Base-by-base conservation (phyloP, 169 alveolate species). In the Plasmodium knowlesi region DNA sequence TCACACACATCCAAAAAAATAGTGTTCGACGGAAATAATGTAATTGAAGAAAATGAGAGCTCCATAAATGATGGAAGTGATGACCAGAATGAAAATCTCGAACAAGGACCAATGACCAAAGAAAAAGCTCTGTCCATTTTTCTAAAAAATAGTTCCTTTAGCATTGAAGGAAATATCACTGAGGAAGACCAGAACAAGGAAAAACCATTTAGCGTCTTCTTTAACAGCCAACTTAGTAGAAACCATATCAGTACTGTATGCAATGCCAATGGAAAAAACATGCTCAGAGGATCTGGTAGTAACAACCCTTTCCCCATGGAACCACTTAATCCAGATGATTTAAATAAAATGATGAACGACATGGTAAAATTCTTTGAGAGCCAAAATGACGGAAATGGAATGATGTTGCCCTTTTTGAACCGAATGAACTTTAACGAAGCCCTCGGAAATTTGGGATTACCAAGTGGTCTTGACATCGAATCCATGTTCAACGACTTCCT, bases 281-380 rank as follows among this genome's bases (percentile, higher is more conserved):
- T 12, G 5, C 71, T 82, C 0, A 54, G 90, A 82, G 2, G 2
- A 14, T 32, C 32, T 34, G 34, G 5, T 3, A 39, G 76, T 22
- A 28, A 28, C 0, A 67, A 3, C 28, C 76, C 76, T 9, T 2
- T 67, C n/a, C 16, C 43, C 12, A 34, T 12, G 34, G 30, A 82
- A 3, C 67, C 76, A 14, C 19, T 82, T 16, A 53, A 14, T 1
- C 54, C 92, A 14, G 82, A 83, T 0, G 54, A 83, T n/a, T 14
- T 85, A 9, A 76, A 74, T 16, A 74, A 14, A 28, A 85, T 73
- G 84, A 85, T 85, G 93, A 22, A 43, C 0, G 93, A 73, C 10
- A 76, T 85, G 84, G 10, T 43, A 1, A 76, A 76, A 73, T 50
- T 85, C 14, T 67, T 85, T 46, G 85, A 85, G 28, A 85, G 41